Evolutionary conservation across 139 green algal species (phyloP).

Genomic region (Coelastrella sp.): DNA sequence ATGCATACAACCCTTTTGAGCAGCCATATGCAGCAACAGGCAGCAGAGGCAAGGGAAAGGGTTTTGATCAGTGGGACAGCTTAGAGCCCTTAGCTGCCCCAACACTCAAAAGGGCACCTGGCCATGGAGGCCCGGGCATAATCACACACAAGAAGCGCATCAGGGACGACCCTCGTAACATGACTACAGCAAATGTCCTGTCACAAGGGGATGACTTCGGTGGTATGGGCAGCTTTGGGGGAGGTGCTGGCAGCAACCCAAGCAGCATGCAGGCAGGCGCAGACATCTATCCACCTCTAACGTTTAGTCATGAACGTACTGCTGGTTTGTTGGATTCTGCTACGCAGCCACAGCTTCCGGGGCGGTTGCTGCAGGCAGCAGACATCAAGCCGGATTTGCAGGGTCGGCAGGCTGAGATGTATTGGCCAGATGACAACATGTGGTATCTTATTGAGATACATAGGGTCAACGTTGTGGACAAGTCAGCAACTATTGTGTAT

Average conservation of each 20-base stretch:
- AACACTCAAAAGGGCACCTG: constrained; percentile 16
- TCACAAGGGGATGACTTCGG: constrained; percentile 26
- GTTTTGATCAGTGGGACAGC: constrained; percentile 47
- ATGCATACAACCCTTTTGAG: constrained; percentile 46
- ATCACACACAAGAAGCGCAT: neutral
- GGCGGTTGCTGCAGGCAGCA: constrained; percentile 59
- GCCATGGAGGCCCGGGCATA: neutral
- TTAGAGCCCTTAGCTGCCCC: constrained; percentile 44
- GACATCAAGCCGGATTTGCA: constrained; percentile 78
- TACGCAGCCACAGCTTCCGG: constrained; percentile 59
- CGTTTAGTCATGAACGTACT: constrained; percentile 45
- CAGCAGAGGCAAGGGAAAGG: constrained; percentile 33
- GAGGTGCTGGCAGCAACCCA: constrained; percentile 29
- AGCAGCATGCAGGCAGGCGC: neutral
- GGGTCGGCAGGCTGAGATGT: constrained; percentile 85
- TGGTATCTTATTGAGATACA: constrained; percentile 92
- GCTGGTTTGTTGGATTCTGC: constrained; percentile 52
- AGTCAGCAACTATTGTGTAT: constrained; percentile 70
- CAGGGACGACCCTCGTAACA: constrained; percentile 10
- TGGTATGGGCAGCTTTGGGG: neutral
- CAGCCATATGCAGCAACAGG: constrained; percentile 36
- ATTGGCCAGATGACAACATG: constrained; percentile 85
- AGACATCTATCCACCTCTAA: constrained; percentile 27
- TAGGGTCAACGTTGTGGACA: constrained; percentile 45
- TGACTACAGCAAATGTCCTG: constrained; percentile 29